Base-by-base conservation (phyloP, 768 basidiomycete species). In the Amanita rimosa region DNA sequence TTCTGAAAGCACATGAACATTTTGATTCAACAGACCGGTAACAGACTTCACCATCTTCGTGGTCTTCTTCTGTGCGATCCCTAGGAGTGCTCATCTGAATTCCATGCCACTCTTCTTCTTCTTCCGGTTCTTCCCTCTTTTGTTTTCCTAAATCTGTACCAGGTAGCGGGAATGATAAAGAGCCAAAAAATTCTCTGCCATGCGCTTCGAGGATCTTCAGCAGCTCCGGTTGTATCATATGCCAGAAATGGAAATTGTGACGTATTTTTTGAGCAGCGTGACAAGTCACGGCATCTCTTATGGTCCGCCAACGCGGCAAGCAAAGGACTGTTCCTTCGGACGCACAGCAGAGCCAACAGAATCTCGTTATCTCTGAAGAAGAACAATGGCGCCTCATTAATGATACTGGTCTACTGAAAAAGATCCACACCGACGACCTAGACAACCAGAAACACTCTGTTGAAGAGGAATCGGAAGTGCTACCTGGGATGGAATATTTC, bases 381-480 rank as follows among this genome's bases (percentile, higher is more conserved):
- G 87, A 90, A 60, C 78, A 89, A 70, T 83, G 81, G 84, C 76
- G 85, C 10, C 62, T 90, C 33, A 74, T 89, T 55, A 74, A 77
- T 8, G 70, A 86, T 53, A 73, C 78, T 11, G 84, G 83, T 14
- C 62, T 83, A 44, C 66, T 84, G 11, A 65, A 73, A 45, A 65
- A 67, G 50, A 49, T 60, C 17, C 44, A 44, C 22, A 44, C 2
- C 21, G 46, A 50, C 39, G 35, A 22, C 46, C 41, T 2, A 17
- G 46, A 50, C 39, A 37, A 22, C 46, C 41, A 40, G 17, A 52
- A 48, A 35, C 50, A 42, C 22, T 42, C 21, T 17, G 44, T 31
- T 27, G 77, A 79, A 53, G 54, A 58, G 51, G 54, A 50, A n/a
- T 64, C 70, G 13, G 68, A 71, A 35, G 72, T 68, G 34, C 55